phyloP scores from a whole-genome alignment of 306 rosid genomes.

The Quercus berberidifolia region DNA sequence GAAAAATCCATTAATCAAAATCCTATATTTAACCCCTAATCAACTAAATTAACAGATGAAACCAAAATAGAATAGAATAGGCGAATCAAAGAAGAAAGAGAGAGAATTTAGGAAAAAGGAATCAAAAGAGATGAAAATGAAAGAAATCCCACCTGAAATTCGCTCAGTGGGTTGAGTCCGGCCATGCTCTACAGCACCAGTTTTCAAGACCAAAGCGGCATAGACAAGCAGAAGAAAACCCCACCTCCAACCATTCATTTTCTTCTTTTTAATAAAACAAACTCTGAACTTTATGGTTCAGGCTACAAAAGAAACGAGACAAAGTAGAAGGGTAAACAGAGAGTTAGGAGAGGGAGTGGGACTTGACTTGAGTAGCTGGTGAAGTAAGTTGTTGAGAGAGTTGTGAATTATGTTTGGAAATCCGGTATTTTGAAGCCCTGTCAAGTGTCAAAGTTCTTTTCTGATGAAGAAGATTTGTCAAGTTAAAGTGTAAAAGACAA shows the following conservation, averaged over 20 bases:
- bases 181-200: slow-evolving; percentile 51
- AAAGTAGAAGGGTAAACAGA: not conserved
- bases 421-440: slow-evolving; percentile 12
- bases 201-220: slow-evolving; percentile 38
- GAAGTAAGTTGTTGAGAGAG: not conserved
- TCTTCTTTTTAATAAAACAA: slow-evolving; percentile 14
- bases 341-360: too few species aligned
- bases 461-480: too few species aligned
- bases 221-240: slow-evolving; percentile 44
- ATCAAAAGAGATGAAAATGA: not conserved
- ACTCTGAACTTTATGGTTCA: not conserved
- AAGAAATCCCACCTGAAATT: slow-evolving; percentile 65
- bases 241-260: slow-evolving; percentile 55
- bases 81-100: slow-evolving; percentile 5
- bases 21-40: slow-evolving; percentile 6
- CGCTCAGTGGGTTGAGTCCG: slow-evolving; percentile 76
- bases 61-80: not conserved
- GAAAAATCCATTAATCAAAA: slow-evolving; percentile 17
- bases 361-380: not conserved
- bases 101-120: not conserved
- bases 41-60: not conserved
- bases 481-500: too few species aligned
- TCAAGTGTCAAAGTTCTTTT: too few species aligned
- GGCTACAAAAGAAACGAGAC: not conserved
- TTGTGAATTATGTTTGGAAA: not conserved